Base-by-base conservation (phyloP, 2,329 filamentous ascomycete species). In the Pseudogymnoascus sp. region DNA sequence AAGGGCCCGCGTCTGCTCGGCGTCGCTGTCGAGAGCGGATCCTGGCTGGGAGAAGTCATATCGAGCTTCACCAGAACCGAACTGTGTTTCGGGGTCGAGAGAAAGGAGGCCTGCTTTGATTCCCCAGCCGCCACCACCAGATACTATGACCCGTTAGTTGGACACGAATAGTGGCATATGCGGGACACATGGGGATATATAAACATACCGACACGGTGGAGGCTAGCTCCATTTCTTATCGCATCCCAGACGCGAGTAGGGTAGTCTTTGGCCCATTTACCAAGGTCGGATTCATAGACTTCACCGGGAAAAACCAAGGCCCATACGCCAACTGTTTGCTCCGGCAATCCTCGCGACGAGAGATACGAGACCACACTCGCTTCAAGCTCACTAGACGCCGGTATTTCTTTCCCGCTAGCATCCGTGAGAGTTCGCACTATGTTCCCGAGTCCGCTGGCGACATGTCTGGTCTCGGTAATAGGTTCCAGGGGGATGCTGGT, bases 101-200 rank as follows among this genome's bases (percentile, higher is more conserved):
- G 90, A 91, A 2, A 96, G 77, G 0, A 96, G 77, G 0, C 91
- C 91, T 69, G 89, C 86, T 73, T 93, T 95, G 63, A 83, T 79
- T 14, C 91, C 91, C 91, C 91, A 96, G 18, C 91, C 91, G 44
- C 91, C 91, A 53, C 91, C 91, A 4, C 91, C 91, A 70, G 89
- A 92, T 66, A 93, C 84, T 81, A 78, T 62, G 67, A 63, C 69
- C 4, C n/a, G 38, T 70, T 59, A 67, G 67, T 7, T 37, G 60
- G 37, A 21, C 18, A 25, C 40, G 25, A 28, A 42, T 44, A 18
- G 53, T n/a, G 59, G 2, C 18, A 31, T 4, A 40, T 62, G 44
- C 21, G 28, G 59, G 25, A 18, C 65, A 28, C 8, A 63, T 34
- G 4, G 44, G 56, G 14, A 36, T 56, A 56, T 56, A 50, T 44